These are phyloP conservation scores for Ogataea pignaliae DNA, from an alignment of 805 yeast species.

Conservation along the genomic window DNA sequence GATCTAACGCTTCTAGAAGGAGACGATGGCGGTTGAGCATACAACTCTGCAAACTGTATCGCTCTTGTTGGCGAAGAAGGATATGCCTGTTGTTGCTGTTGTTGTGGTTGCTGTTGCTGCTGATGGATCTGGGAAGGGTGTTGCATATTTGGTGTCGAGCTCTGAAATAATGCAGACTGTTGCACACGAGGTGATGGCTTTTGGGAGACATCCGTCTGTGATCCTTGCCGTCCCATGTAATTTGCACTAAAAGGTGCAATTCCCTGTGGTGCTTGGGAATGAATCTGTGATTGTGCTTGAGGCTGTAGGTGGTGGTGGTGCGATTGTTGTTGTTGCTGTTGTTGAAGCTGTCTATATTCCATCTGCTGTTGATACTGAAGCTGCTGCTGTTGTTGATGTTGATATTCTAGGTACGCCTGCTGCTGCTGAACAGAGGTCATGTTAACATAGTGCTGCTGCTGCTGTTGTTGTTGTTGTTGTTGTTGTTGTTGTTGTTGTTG, in stretches of 20 bases:
- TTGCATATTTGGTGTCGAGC: constrained; percentile 22
- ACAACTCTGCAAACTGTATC: constrained; percentile 13
- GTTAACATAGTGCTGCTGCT: constrained; percentile 15
- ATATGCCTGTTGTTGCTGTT: constrained; percentile 8
- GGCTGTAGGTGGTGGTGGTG: constrained; percentile 25
- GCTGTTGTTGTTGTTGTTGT: constrained; percentile 22
- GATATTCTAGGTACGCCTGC: not conserved
- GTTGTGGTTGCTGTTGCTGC: constrained; percentile 11
- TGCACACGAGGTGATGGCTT: constrained; percentile 12
- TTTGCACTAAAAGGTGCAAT: constrained; percentile 11
- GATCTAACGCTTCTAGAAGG: constrained; percentile 32
- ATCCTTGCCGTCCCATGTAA: constrained; percentile 19
- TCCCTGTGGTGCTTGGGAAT: constrained; percentile 5
- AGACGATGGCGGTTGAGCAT: constrained; percentile 30
- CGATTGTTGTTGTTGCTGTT: constrained; percentile 29
- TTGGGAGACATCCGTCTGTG: constrained; percentile 18
- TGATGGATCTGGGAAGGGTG: constrained; percentile 18
- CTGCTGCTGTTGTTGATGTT: constrained; percentile 23
- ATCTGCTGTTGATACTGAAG: constrained; percentile 21
- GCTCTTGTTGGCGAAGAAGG: constrained; percentile 26
- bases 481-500: constrained; percentile 11
- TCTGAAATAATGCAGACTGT: constrained; percentile 13
- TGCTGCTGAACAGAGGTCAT: not conserved
- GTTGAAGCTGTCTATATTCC: constrained; percentile 30
- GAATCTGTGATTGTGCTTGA: constrained; percentile 14